phyloP scores from a whole-genome alignment of 805 yeast species.

The Metschnikowia similis region DNA sequence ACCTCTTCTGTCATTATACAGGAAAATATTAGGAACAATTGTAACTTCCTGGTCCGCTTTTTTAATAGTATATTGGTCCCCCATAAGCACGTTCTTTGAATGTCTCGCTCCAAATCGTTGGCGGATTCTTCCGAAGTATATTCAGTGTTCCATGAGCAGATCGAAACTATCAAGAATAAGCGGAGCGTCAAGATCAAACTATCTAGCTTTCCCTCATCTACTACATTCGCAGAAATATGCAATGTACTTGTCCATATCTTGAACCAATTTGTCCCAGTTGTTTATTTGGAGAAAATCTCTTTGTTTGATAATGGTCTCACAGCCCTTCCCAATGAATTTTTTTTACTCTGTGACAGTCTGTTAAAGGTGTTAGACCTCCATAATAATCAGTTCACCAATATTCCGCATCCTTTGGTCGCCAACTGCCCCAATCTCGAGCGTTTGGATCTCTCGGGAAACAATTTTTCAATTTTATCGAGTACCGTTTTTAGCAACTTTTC shows the following conservation, averaged over 20 bases:
- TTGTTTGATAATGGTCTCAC: conserved; percentile 8
- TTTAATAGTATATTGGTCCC: not conserved
- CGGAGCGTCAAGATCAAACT: conserved; percentile 13
- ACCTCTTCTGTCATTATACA: not conserved
- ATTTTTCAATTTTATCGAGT: conserved; percentile 45
- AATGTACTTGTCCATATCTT: conserved; percentile 10
- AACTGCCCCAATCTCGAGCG: conserved; percentile 49
- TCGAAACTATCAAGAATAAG: conserved; percentile 10
- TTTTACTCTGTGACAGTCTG: conserved; percentile 7
- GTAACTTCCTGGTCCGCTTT: not conserved
- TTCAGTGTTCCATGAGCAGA: conserved; percentile 6
- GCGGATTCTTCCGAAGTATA: conserved; percentile 1
- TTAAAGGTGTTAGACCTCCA: conserved; percentile 60
- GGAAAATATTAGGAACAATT: not conserved
- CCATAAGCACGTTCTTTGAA: not conserved
- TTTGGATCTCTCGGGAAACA: conserved; percentile 60
- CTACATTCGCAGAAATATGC: conserved; percentile 8
- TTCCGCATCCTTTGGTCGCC: conserved; percentile 44
- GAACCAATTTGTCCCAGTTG: conserved; percentile 5
- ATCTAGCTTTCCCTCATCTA: conserved; percentile 9
- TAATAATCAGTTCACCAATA: conserved; percentile 48
- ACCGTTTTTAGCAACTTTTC: conserved; percentile 36
- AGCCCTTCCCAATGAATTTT: conserved; percentile 12
- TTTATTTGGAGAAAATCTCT: conserved; percentile 11
- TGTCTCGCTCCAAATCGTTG: conserved; percentile 2